phyloP scores from a whole-genome alignment of 2,329 filamentous ascomycete genomes.

The Arthrocladium fulminans region DNA sequence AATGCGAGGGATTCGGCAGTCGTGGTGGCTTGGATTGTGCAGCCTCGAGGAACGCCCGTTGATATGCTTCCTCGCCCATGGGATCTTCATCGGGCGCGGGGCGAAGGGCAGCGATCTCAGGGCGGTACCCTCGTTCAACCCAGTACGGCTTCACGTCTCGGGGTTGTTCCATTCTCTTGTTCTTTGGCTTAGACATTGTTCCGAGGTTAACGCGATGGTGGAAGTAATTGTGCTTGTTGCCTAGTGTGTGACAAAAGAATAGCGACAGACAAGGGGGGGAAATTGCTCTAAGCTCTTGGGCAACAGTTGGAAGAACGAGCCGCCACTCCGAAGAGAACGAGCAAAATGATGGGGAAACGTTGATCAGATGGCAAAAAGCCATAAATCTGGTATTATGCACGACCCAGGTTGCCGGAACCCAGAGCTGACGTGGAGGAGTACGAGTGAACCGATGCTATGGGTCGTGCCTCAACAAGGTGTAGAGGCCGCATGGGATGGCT shows the following conservation, averaged over 20 bases:
- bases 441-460: slow-evolving; percentile 2
- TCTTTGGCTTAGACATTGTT: too few relatives aligned
- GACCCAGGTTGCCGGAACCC: neutral
- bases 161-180: neutral
- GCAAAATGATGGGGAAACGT: neutral
- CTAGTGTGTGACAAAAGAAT: too few relatives aligned
- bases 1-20: slow-evolving; percentile 18
- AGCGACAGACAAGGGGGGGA: too few relatives aligned
- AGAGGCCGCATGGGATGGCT: neutral
- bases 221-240: too few relatives aligned
- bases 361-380: neutral
- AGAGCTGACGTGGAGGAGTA: neutral
- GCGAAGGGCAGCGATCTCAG: slow-evolving; percentile 11
- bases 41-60: slow-evolving; percentile 16
- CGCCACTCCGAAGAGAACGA: neutral
- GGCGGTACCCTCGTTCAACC: slow-evolving; percentile 15
- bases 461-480: neutral
- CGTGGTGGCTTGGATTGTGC: slow-evolving; percentile 8
- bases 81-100: slow-evolving; percentile 16
- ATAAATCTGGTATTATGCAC: neutral
- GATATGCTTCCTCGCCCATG: slow-evolving; percentile 19
- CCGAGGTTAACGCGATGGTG: too few relatives aligned
- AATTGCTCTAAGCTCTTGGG: too few relatives aligned
- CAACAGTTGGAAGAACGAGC: too few relatives aligned
- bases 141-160: slow-evolving; percentile 10